These are phyloP conservation scores for Plasmodium vivax DNA, from an alignment of 169 alveolate genomes.

Conservation along the genomic window DNA sequence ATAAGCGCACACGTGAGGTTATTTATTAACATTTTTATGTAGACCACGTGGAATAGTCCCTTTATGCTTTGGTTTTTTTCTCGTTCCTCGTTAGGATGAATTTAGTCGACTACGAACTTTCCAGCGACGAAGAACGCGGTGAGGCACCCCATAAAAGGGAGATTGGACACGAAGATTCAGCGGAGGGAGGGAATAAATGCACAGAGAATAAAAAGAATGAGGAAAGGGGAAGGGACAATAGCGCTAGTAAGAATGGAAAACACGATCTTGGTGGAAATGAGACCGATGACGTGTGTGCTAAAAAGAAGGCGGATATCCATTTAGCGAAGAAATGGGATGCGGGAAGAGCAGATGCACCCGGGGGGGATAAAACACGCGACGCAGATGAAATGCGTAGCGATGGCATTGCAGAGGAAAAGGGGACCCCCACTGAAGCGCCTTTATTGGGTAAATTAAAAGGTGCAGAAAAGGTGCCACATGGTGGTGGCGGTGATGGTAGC, in stretches of 20 bases:
- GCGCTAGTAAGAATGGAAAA: not conserved
- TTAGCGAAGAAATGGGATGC: not conserved
- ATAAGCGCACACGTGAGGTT: not conserved
- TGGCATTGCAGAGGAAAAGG: not conserved
- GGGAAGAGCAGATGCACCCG: not conserved
- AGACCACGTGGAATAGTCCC: not conserved
- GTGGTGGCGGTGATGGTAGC: not conserved
- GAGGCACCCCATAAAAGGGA: not conserved
- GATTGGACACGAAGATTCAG: not conserved
- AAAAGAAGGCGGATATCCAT: not conserved
- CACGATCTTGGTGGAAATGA: not conserved
- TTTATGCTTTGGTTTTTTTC: not conserved
- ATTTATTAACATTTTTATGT: conserved; percentile 2
- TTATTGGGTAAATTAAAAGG: not conserved
- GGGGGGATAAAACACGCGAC: not conserved
- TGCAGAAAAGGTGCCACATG: not conserved
- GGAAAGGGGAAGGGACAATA: not conserved
- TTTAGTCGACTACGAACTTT: conserved; percentile 70
- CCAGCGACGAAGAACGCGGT: conserved; percentile 55
- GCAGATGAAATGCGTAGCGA: not conserved
- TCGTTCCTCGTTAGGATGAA: conserved; percentile 26
- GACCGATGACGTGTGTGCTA: not conserved
- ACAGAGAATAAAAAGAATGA: not conserved
- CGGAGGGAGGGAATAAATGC: not conserved
- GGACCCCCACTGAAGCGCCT: not conserved